These are phyloP conservation scores for Ophiosphaerella herpotricha DNA, from an alignment of 2,329 filamentous ascomycete genomes.

Conservation along the genomic window DNA sequence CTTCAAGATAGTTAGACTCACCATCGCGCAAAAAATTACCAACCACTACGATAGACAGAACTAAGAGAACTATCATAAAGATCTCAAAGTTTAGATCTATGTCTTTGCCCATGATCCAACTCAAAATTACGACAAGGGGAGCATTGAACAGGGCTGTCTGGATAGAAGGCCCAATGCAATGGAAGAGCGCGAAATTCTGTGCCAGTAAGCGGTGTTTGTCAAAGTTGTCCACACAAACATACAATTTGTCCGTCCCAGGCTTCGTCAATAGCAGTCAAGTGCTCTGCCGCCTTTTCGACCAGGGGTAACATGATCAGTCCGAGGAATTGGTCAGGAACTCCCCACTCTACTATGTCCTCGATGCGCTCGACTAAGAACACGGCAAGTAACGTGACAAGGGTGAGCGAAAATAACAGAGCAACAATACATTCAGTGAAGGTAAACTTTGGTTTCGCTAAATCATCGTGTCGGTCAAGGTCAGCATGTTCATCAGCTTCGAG, in stretches of 20 bases:
- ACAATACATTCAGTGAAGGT: constrained; percentile 75
- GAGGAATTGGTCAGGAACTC: constrained; percentile 59
- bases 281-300: constrained; percentile 86
- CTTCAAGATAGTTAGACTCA: constrained; percentile 90
- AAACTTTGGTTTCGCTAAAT: constrained; percentile 67
- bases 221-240: not conserved
- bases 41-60: constrained; percentile 83
- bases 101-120: constrained; percentile 71
- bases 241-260: constrained; percentile 77
- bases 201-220: constrained; percentile 3
- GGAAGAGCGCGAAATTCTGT: constrained; percentile 77
- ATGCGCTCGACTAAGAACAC: constrained; percentile 77
- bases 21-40: constrained; percentile 86
- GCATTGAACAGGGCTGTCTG: constrained; percentile 90
- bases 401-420: constrained; percentile 66
- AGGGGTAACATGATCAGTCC: constrained; percentile 78
- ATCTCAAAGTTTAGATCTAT: constrained; percentile 87
- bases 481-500: constrained; percentile 72
- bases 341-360: constrained; percentile 60
- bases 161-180: constrained; percentile 83
- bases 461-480: constrained; percentile 66
- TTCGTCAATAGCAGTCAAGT: constrained; percentile 82
- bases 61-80: constrained; percentile 81
- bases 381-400: constrained; percentile 73
- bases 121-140: constrained; percentile 79